Conservation (phyloP, 441 rosid species). For the Croton laevigatus region DNA sequence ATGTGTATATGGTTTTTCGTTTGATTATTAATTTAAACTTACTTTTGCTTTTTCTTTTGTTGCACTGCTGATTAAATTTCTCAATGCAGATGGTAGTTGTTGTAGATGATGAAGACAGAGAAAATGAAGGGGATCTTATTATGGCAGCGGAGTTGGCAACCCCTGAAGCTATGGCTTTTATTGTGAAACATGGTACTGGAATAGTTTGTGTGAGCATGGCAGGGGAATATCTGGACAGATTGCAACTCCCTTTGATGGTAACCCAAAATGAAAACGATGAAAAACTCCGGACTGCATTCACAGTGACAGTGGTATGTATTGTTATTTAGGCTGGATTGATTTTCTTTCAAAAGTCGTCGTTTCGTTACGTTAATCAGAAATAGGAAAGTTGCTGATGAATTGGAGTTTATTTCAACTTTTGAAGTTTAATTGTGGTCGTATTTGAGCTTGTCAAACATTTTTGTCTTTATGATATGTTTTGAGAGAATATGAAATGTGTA, state of each 20-base stretch:
- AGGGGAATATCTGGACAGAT: constrained; percentile 70
- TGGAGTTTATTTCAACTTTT: neutral
- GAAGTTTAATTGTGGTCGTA: neutral
- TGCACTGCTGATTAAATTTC: constrained; percentile 16
- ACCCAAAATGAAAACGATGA: constrained; percentile 74
- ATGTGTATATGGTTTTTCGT: constrained; percentile 4
- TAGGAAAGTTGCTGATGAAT: neutral
- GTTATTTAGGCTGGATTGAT: constrained; percentile 1
- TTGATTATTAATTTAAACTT: neutral
- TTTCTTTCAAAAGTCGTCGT: neutral
- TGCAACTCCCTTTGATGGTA: constrained; percentile 90
- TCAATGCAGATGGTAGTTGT: constrained; percentile 72
- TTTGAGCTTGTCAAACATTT: neutral
- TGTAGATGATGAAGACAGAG: constrained; percentile 95
- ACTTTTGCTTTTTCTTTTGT: neutral
- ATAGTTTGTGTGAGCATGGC: constrained; percentile 92
- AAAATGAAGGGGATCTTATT: constrained; percentile 92
- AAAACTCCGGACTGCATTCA: constrained; percentile 84
- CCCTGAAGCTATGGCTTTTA: constrained; percentile 94
- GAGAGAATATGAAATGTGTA: neutral
- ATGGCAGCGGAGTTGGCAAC: constrained; percentile 87
- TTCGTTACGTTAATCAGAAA: neutral
- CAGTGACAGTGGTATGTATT: constrained; percentile 82
- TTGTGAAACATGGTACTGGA: constrained; percentile 91
- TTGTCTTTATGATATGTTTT: neutral